Evolutionary conservation across 306 rosid species (phyloP).

Genomic region (Dryas drummondii): DNA sequence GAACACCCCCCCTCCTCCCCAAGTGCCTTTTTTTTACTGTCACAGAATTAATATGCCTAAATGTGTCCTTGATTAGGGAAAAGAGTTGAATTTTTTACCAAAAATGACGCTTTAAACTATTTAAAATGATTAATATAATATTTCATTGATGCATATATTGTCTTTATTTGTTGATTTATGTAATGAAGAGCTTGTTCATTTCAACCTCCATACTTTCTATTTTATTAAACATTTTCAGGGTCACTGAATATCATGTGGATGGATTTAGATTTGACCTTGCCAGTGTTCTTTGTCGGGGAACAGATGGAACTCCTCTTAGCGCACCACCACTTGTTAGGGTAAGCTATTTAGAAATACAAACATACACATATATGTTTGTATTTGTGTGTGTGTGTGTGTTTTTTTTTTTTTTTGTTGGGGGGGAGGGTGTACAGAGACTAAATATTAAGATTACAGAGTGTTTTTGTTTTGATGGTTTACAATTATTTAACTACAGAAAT

Average conservation of each 20-base stretch:
- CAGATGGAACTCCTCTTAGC: conserved; percentile 75
- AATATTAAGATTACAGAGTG: neutral
- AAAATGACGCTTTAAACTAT: neutral
- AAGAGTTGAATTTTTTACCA: neutral
- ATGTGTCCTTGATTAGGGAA: neutral
- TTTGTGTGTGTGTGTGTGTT: neutral
- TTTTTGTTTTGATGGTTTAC: neutral
- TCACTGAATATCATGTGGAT: conserved; percentile 86
- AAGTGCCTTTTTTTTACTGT: too few relatives aligned
- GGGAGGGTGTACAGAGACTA: too few relatives aligned
- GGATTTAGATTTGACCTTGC: conserved; percentile 98
- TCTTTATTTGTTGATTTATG: neutral
- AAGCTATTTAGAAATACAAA: conserved; percentile 20
- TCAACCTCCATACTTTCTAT: conserved; percentile 12
- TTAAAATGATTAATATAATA: neutral
- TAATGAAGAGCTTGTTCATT: neutral
- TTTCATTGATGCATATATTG: neutral
- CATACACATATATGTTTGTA: neutral
- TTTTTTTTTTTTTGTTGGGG: too few relatives aligned
- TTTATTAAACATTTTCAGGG: conserved; percentile 54
- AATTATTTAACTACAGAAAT: neutral
- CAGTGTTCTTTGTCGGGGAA: conserved; percentile 87
- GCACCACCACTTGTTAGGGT: conserved; percentile 85
- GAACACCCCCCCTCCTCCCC: too few relatives aligned
- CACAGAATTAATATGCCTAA: too few relatives aligned